A percentile compares a stretch with the other conserved stretches of the same genome.
These are phyloP conservation scores for Fusarium clavum DNA, from an alignment of 2,329 filamentous ascomycete genomes.

Conservation along the genomic window DNA sequence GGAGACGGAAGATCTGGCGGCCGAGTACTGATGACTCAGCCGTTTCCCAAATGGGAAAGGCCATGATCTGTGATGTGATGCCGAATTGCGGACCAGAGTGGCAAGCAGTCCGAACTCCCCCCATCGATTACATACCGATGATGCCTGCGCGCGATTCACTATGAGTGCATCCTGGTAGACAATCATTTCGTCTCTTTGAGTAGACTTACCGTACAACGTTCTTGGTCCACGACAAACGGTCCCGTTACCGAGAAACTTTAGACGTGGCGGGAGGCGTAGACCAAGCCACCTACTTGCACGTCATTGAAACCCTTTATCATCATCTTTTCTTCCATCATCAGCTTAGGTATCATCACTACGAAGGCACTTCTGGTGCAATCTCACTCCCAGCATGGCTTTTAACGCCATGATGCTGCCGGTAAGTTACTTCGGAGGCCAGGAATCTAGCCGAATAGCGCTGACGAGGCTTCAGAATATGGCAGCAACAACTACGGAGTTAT, in stretches of 20 bases:
- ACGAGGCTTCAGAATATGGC: slow-evolving; percentile 53
- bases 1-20: slow-evolving; percentile 41
- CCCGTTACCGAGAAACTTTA: slow-evolving; percentile 10
- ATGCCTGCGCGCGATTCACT: slow-evolving; percentile 44
- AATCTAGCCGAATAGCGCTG: slow-evolving; percentile 30
- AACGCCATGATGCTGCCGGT: slow-evolving; percentile 49
- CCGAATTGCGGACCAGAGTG: slow-evolving; percentile 47
- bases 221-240: slow-evolving; percentile 10
- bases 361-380: slow-evolving; percentile 22
- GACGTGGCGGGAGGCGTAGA: slow-evolving; percentile 21
- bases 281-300: slow-evolving; percentile 28
- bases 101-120: slow-evolving; percentile 43
- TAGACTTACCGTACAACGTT: slow-evolving; percentile 18
- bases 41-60: slow-evolving; percentile 39
- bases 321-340: slow-evolving; percentile 23
- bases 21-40: slow-evolving; percentile 45
- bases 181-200: slow-evolving; percentile 26
- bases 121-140: slow-evolving; percentile 36
- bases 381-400: slow-evolving; percentile 42
- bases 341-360: slow-evolving; percentile 13
- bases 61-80: slow-evolving; percentile 42
- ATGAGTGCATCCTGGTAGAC: slow-evolving; percentile 46
- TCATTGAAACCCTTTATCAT: slow-evolving; percentile 37
- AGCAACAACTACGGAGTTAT: slow-evolving; percentile 57
- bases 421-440: slow-evolving; percentile 22